Conservation (phyloP, 345 rosid species). For the Linum usitatissimum region DNA sequence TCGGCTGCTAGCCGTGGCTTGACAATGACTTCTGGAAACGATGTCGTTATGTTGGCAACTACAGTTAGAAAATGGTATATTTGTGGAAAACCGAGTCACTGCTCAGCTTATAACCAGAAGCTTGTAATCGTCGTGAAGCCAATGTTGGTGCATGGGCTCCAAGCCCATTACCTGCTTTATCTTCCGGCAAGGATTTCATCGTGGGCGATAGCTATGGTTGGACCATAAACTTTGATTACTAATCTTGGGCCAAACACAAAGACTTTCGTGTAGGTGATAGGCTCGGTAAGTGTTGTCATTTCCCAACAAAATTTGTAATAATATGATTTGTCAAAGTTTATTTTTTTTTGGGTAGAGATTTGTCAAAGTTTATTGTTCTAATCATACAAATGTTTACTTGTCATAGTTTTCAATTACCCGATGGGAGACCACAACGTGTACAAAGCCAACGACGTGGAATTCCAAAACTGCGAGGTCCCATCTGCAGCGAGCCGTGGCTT, state of each 20-base stretch:
- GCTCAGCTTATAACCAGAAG: constrained; percentile 11
- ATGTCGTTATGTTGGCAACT: not conserved
- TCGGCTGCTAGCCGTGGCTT: not conserved
- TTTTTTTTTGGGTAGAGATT: no score
- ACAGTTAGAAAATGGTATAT: constrained; percentile 14
- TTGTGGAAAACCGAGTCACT: constrained; percentile 9
- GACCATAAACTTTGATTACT: no score
- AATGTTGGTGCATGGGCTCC: constrained; percentile 1
- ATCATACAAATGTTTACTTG: no score
- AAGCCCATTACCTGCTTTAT: no score
- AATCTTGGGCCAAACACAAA: no score
- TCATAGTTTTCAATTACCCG: constrained; percentile 11
- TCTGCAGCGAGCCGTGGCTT: not conserved
- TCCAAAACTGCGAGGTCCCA: constrained; percentile 14
- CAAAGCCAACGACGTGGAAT: constrained; percentile 9
- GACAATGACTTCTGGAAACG: constrained; percentile 11
- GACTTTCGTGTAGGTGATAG: no score
- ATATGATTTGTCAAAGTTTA: no score
- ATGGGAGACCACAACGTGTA: constrained; percentile 15
- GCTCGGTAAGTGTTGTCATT: no score
- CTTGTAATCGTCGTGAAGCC: constrained; percentile 6
- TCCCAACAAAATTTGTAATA: no score
- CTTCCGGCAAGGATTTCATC: no score
- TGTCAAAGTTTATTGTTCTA: no score
- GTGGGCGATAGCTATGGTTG: no score